A percentile compares a stretch with the other conserved stretches of the same genome.
These are phyloP conservation scores for Colletotrichum navitas DNA, from an alignment of 2,329 filamentous ascomycete genomes.

Conservation along the genomic window DNA sequence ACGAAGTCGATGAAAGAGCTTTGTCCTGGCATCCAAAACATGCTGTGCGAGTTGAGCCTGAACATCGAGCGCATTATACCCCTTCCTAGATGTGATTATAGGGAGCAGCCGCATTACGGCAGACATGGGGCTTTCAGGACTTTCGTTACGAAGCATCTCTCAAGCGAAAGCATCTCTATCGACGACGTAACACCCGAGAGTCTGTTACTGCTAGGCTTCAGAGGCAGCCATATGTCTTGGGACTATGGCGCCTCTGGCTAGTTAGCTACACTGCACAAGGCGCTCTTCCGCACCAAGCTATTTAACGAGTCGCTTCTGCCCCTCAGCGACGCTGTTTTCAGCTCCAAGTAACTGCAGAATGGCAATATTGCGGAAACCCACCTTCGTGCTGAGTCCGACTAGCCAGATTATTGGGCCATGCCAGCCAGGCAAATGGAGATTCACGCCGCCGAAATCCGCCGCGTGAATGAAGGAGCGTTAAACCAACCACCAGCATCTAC, in stretches of 20 bases:
- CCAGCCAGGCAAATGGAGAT: constrained; percentile 12
- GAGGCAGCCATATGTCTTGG: constrained; percentile 4
- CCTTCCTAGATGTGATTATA: background rate
- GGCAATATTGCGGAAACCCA: constrained; percentile 13
- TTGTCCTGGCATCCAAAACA: constrained; percentile 3
- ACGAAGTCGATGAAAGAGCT: constrained; percentile 6
- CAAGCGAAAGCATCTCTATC: background rate
- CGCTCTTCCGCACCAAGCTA: background rate
- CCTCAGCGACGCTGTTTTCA: background rate
- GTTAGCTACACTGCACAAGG: background rate
- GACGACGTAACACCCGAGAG: background rate
- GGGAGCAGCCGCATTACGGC: constrained; percentile 9
- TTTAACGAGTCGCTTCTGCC: constrained; percentile 4
- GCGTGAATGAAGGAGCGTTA: background rate
- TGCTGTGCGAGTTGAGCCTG: background rate
- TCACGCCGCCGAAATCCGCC: constrained; percentile 10
- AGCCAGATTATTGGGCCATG: constrained; percentile 2
- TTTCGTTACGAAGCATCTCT: constrained; percentile 2
- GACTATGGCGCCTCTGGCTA: constrained; percentile 7
- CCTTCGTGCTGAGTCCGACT: constrained; percentile 10
- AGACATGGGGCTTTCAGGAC: background rate
- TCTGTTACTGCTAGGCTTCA: background rate
- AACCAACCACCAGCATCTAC: background rate
- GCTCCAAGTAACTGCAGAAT: background rate
- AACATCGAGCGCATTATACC: background rate